Percentiles rank a stretch among this genome's conserved stretches.
Evolutionary conservation across 2,329 filamentous ascomycete genomes (phyloP).

Genomic region (Trichophaea hybrida): DNA sequence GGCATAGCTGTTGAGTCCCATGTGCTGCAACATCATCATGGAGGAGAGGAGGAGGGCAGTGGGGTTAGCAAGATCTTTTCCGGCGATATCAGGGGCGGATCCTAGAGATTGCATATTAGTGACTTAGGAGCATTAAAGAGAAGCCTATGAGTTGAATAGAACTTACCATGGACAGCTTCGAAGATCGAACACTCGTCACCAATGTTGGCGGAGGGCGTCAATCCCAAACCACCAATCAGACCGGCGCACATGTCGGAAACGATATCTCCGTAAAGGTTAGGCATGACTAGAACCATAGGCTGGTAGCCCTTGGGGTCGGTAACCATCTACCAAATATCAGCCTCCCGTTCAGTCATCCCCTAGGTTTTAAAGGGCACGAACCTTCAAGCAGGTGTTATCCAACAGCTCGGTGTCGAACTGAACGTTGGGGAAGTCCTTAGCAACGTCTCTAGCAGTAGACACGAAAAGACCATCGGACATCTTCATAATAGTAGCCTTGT

Average conservation of each 20-base stretch:
- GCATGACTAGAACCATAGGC: slow-evolving; percentile 96
- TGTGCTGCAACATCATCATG: slow-evolving; percentile 99
- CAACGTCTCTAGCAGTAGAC: slow-evolving; percentile 65
- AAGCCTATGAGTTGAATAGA: neutral
- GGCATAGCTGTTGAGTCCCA: slow-evolving; percentile 77
- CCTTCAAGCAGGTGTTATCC: slow-evolving; percentile 98
- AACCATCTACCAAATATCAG: slow-evolving; percentile 16
- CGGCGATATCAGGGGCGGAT: slow-evolving; percentile 89
- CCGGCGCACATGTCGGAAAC: slow-evolving; percentile 98
- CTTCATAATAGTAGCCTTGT: slow-evolving; percentile 99
- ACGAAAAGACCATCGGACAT: slow-evolving; percentile 99
- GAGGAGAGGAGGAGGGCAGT: slow-evolving; percentile 87
- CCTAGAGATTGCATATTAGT: neutral
- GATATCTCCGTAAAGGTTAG: slow-evolving; percentile 99
- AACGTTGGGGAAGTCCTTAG: slow-evolving; percentile 90
- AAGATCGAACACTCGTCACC: slow-evolving; percentile 99
- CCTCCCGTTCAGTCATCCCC: neutral
- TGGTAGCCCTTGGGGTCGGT: slow-evolving; percentile 84
- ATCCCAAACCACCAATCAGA: slow-evolving; percentile 90
- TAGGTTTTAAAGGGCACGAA: slow-evolving; percentile 47
- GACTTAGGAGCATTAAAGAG: neutral
- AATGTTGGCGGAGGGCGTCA: slow-evolving; percentile 96
- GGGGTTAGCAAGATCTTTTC: slow-evolving; percentile 91
- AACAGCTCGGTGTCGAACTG: slow-evolving; percentile 96
- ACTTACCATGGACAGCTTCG: slow-evolving; percentile 80